Conservation (phyloP, 192 early-diverging fungal genomes). For the Oehlia diaphana region DNA sequence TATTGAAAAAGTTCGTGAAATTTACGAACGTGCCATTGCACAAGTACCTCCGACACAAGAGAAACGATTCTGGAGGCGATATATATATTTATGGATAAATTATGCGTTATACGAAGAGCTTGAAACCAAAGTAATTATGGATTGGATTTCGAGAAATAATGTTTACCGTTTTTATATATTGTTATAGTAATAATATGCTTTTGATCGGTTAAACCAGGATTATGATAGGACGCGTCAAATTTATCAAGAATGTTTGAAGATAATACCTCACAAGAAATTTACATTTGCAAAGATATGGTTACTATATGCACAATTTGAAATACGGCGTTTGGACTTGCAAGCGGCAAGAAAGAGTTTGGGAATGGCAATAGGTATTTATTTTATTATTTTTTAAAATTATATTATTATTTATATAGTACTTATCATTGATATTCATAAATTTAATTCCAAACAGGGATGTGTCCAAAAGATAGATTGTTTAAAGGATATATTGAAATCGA, state of each 20-base stretch:
- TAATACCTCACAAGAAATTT: constrained; percentile 92
- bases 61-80: constrained; percentile 94
- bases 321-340: constrained; percentile 71
- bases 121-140: constrained; percentile 56
- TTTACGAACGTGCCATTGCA: constrained; percentile 94
- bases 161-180: neutral
- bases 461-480: constrained; percentile 91
- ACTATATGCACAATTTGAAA: constrained; percentile 88
- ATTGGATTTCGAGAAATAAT: neutral
- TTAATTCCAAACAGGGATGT: constrained; percentile 40
- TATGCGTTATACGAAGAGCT: constrained; percentile 97
- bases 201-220: constrained; percentile 52
- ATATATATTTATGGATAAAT: constrained; percentile 99
- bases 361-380: constrained; percentile 66
- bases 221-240: constrained; percentile 77
- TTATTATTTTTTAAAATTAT: neutral
- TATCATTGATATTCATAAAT: neutral
- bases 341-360: constrained; percentile 82
- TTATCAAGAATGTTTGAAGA: constrained; percentile 75
- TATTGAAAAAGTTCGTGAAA: constrained; percentile 77
- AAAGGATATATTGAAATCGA: constrained; percentile 97
- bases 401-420: neutral
- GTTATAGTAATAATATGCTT: neutral
- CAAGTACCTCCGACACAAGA: constrained; percentile 81
- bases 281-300: constrained; percentile 99